Evolutionary conservation across 192 early-diverging fungal genomes (phyloP).

Genomic region (Rhizophagus sp.): DNA sequence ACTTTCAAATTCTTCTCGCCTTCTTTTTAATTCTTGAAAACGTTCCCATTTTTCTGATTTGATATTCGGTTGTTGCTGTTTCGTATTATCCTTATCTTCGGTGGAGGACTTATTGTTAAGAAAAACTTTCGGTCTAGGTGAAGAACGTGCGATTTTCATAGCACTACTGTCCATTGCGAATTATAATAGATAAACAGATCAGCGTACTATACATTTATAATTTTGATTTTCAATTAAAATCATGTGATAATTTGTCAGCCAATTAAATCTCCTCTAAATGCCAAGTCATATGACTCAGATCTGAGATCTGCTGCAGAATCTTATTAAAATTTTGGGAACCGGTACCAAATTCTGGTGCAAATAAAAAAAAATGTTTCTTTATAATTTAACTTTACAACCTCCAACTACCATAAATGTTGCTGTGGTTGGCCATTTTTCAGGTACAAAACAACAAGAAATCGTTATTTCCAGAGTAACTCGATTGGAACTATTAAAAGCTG

Average conservation of each 20-base stretch:
- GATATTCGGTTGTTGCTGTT: too few species aligned
- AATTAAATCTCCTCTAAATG: too few species aligned
- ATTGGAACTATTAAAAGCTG: slow-evolving; percentile 81
- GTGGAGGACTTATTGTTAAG: too few species aligned
- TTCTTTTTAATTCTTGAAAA: slow-evolving; percentile 11
- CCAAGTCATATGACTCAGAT: too few species aligned
- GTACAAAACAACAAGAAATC: slow-evolving; percentile 88
- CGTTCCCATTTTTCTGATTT: slow-evolving; percentile 1
- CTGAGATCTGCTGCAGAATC: too few species aligned
- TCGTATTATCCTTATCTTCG: background rate
- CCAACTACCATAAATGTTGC: slow-evolving; percentile 77
- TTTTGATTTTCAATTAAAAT: too few species aligned
- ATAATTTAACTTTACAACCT: slow-evolving; percentile 87
- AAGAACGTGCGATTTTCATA: background rate
- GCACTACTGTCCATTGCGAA: background rate
- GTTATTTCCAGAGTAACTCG: slow-evolving; percentile 69
- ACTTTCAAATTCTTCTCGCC: background rate
- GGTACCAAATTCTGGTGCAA: too few species aligned
- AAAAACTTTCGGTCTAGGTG: slow-evolving; percentile 2
- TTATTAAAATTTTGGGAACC: too few species aligned
- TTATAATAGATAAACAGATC: too few species aligned
- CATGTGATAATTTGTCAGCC: too few species aligned
- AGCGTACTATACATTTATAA: too few species aligned
- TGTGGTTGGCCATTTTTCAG: slow-evolving; percentile 90
- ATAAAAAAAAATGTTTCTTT: slow-evolving; percentile 66